Percentiles rank a stretch among this genome's conserved stretches.
phyloP scores from a whole-genome alignment of 768 basidiomycete genomes.

The Basidioascus undulatus region DNA sequence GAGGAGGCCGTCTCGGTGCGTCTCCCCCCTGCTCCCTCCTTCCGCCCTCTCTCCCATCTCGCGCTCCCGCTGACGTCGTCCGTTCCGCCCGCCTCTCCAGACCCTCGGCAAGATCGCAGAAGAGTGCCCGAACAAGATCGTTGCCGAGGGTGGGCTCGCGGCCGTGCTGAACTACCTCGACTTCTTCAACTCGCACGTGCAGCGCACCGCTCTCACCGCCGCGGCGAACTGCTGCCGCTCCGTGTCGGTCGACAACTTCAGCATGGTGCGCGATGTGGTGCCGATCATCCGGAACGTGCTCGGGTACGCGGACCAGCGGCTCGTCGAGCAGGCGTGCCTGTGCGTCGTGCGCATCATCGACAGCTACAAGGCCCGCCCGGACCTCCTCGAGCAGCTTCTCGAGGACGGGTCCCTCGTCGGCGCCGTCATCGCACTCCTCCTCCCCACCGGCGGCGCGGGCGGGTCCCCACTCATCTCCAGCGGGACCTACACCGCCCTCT shows the following conservation, averaged over 20 bases:
- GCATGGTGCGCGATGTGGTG: constrained; percentile 58
- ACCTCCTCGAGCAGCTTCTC: constrained; percentile 66
- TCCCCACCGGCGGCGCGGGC: constrained; percentile 43
- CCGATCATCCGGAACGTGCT: constrained; percentile 82
- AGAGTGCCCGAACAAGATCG: constrained; percentile 86
- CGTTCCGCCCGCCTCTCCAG: constrained; percentile 21
- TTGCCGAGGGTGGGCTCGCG: constrained; percentile 78
- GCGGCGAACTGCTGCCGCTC: constrained; percentile 93
- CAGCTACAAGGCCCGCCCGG: constrained; percentile 62
- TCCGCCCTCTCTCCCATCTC: no score
- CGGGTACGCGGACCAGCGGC: constrained; percentile 71
- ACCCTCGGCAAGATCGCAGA: constrained; percentile 96
- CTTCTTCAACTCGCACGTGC: constrained; percentile 94
- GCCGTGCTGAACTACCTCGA: constrained; percentile 88
- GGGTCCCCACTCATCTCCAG: constrained; percentile 55
- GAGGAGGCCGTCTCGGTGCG: constrained; percentile 93
- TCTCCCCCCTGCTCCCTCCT: constrained; percentile 7
- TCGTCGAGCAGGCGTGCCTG: constrained; percentile 91
- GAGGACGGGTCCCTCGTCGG: constrained; percentile 42
- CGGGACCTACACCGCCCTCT: constrained; percentile 65
- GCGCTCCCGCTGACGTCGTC: not conserved
- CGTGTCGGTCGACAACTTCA: constrained; percentile 64
- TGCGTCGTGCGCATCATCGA: constrained; percentile 88
- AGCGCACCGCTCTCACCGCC: constrained; percentile 85
- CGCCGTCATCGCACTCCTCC: constrained; percentile 61